A percentile compares a stretch with the other conserved stretches of the same genome.
These are phyloP conservation scores for Candida caryicola DNA, from an alignment of 805 yeast species.

Conservation along the genomic window DNA sequence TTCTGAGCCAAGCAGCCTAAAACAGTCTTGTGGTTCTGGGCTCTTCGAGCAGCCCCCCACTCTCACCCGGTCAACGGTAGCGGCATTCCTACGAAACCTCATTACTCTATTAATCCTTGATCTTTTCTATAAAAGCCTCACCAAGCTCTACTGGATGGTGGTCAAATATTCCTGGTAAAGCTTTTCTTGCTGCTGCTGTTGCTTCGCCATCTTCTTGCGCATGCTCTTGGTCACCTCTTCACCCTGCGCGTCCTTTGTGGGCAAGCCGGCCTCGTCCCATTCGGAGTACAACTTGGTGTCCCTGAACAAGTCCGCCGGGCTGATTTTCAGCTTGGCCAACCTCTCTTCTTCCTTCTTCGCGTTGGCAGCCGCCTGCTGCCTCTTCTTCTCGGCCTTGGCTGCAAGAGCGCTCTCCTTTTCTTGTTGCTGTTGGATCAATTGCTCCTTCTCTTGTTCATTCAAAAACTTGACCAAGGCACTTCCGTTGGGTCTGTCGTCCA, in stretches of 20 bases:
- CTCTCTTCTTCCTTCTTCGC: slow-evolving; percentile 65
- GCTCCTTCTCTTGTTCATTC: slow-evolving; percentile 63
- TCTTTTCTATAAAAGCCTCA: too few species aligned
- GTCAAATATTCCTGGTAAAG: slow-evolving; percentile 64
- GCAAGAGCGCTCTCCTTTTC: slow-evolving; percentile 57
- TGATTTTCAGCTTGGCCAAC: slow-evolving; percentile 60
- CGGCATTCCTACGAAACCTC: too few species aligned
- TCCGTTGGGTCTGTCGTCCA: slow-evolving; percentile 84
- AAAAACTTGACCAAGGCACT: slow-evolving; percentile 84
- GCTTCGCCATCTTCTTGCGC: slow-evolving; percentile 77
- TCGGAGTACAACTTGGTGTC: slow-evolving; percentile 53
- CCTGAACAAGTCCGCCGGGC: slow-evolving; percentile 74
- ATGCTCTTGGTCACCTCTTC: slow-evolving; percentile 83
- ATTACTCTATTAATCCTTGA: too few species aligned
- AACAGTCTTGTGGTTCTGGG: too few species aligned
- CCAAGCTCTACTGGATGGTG: too few species aligned
- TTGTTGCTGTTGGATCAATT: slow-evolving; percentile 56
- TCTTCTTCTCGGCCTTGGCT: slow-evolving; percentile 58
- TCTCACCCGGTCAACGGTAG: too few species aligned
- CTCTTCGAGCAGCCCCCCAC: too few species aligned
- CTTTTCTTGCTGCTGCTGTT: slow-evolving; percentile 76
- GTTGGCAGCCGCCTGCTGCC: slow-evolving; percentile 44
- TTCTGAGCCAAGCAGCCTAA: too few species aligned
- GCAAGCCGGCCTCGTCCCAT: slow-evolving; percentile 87
- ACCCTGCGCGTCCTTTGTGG: slow-evolving; percentile 72